A percentile compares a stretch with the other conserved stretches of the same genome.
phyloP scores from a whole-genome alignment of 2,329 filamentous ascomycete species.

The Penicillium janthinellum region DNA sequence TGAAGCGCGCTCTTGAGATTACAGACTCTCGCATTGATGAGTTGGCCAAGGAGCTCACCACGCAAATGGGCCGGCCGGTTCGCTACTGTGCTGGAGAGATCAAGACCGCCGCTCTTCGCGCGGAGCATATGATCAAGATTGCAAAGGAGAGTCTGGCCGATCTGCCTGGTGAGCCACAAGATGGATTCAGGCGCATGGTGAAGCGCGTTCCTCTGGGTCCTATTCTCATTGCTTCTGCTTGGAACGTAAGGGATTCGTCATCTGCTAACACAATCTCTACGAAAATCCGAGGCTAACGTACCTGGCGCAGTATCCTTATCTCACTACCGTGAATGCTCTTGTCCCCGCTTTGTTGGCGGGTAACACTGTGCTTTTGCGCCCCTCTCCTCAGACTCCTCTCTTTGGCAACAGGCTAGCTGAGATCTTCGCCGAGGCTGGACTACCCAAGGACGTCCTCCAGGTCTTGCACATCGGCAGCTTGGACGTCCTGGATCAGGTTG shows the following conservation, averaged over 20 bases:
- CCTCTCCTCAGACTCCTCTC: slow-evolving; percentile 88
- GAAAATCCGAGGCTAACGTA: not conserved
- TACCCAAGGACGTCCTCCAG: slow-evolving; percentile 79
- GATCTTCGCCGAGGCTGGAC: slow-evolving; percentile 74
- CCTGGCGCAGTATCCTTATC: slow-evolving; percentile 75
- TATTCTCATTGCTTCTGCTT: slow-evolving; percentile 83
- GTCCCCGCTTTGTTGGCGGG: slow-evolving; percentile 85
- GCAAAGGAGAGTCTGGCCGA: slow-evolving; percentile 75
- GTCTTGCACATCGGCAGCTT: slow-evolving; percentile 83
- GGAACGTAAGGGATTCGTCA: slow-evolving; percentile 70
- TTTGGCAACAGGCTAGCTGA: slow-evolving; percentile 77
- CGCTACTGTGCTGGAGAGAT: slow-evolving; percentile 80
- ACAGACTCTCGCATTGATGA: slow-evolving; percentile 71
- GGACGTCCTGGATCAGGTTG: slow-evolving; percentile 72
- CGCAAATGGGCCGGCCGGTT: slow-evolving; percentile 91
- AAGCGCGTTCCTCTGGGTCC: slow-evolving; percentile 83
- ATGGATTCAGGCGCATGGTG: slow-evolving; percentile 85
- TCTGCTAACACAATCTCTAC: slow-evolving; percentile 8
- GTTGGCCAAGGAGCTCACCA: slow-evolving; percentile 76
- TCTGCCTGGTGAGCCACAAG: slow-evolving; percentile 77
- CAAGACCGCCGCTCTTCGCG: slow-evolving; percentile 76
- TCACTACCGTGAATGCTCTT: slow-evolving; percentile 85
- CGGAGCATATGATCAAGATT: slow-evolving; percentile 80
- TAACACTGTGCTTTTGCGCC: slow-evolving; percentile 89
- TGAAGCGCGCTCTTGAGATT: slow-evolving; percentile 74